Conservation (phyloP, 1,284 basidiomycete species). For the Rhodotorula sp. region DNA sequence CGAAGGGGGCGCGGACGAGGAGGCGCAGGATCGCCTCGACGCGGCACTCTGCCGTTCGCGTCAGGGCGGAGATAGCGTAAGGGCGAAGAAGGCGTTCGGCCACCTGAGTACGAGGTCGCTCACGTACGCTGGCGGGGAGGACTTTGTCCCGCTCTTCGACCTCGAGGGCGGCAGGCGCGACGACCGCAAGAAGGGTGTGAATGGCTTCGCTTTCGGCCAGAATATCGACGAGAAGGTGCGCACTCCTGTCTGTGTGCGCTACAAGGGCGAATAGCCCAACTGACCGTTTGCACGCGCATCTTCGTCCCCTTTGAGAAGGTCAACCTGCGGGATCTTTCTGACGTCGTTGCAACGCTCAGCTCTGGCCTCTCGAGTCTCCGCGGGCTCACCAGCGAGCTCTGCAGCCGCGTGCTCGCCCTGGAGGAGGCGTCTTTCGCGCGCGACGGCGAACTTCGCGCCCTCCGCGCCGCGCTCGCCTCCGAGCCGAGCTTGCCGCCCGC, state of each 20-base stretch:
- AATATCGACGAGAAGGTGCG: not conserved
- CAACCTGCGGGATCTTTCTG: not conserved
- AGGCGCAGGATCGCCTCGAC: not conserved
- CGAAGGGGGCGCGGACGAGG: not conserved
- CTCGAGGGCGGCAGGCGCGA: no score
- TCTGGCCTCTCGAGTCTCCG: not conserved
- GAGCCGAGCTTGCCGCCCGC: not conserved
- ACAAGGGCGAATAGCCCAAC: not conserved
- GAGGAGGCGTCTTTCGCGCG: not conserved
- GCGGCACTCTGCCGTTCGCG: not conserved
- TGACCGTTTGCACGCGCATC: not conserved
- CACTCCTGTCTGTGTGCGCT: no score
- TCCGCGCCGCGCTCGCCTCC: not conserved
- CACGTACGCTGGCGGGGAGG: no score
- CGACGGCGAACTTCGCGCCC: not conserved
- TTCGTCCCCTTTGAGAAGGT: not conserved
- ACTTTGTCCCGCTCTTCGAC: no score
- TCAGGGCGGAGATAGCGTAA: no score
- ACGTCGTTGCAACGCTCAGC: slow-evolving; percentile 4
- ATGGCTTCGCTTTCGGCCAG: no score
- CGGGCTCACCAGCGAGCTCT: not conserved
- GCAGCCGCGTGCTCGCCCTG: not conserved
- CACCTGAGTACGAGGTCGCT: no score
- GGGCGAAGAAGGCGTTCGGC: no score
- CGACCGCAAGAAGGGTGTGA: no score